Percentiles rank a stretch among this genome's conserved stretches.
These are phyloP conservation scores for Apophysomyces variabilis DNA, from an alignment of 371 early-diverging fungal species.

Conservation along the genomic window DNA sequence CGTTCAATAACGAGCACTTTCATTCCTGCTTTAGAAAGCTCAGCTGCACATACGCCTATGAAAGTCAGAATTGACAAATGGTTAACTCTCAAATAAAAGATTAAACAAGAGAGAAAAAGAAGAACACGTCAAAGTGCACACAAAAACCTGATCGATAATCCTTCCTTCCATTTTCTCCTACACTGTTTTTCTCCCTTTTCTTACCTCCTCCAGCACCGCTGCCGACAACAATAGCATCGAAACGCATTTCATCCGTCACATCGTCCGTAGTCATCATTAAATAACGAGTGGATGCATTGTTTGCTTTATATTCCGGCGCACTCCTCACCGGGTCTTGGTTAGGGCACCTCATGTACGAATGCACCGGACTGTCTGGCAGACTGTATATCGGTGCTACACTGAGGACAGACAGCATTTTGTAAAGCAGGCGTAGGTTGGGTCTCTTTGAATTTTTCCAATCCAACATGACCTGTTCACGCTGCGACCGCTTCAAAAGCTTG, in stretches of 20 bases:
- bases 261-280: neutral
- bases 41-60: constrained; percentile 60
- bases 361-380: constrained; percentile 1
- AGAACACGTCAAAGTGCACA: too few relatives aligned
- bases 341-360: constrained; percentile 7
- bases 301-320: neutral
- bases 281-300: neutral
- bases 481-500: constrained; percentile 29
- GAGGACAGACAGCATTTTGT: neutral
- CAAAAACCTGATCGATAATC: too few relatives aligned
- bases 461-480: constrained; percentile 36
- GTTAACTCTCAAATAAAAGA: neutral
- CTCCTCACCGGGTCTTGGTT: neutral
- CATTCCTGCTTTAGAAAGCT: constrained; percentile 64
- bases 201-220: constrained; percentile 74
- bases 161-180: too few relatives aligned
- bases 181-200: neutral
- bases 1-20: constrained; percentile 75
- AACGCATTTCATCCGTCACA: constrained; percentile 23
- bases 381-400: neutral
- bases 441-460: constrained; percentile 18
- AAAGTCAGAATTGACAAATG: neutral
- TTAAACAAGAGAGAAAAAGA: too few relatives aligned
- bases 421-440: neutral
- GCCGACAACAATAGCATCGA: constrained; percentile 73